phyloP scores from a whole-genome alignment of 176 grass and related monocot genomes.

The maize (Zea mays) region DNA sequence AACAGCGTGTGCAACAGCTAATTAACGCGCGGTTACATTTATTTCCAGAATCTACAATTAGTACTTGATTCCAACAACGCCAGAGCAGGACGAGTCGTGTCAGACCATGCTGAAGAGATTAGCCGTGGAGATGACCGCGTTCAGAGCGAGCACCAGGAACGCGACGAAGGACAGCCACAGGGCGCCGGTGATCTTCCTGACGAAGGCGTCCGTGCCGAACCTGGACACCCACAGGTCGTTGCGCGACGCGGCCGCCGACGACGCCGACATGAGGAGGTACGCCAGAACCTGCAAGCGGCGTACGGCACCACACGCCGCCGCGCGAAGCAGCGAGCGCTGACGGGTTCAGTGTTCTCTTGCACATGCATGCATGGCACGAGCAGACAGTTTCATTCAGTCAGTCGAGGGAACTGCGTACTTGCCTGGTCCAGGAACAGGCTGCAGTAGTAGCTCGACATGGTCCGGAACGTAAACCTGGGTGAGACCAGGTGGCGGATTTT shows the following conservation, averaged over 20 bases:
- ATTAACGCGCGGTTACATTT: background rate
- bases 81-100: background rate
- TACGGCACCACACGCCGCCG: background rate
- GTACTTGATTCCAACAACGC: background rate
- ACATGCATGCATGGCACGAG: background rate
- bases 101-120: constrained; percentile 64
- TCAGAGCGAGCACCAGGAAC: constrained; percentile 66
- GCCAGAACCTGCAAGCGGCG: constrained; percentile 62
- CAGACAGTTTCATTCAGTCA: background rate
- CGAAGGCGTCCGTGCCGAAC: constrained; percentile 81
- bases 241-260: constrained; percentile 80
- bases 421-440: no score
- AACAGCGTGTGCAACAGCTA: background rate
- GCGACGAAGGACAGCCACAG: constrained; percentile 76
- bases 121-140: constrained; percentile 78
- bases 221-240: constrained; percentile 79
- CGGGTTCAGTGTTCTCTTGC: background rate
- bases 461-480: no score
- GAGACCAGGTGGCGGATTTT: no score
- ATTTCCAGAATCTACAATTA: constrained; percentile 24
- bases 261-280: constrained; percentile 87
- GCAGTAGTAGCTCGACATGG: no score
- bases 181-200: constrained; percentile 62
- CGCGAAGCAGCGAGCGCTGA: background rate
- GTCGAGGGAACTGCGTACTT: background rate